These are phyloP conservation scores for Yamadazyma mexicana DNA, from an alignment of 1,139 yeast species.

Conservation along the genomic window DNA sequence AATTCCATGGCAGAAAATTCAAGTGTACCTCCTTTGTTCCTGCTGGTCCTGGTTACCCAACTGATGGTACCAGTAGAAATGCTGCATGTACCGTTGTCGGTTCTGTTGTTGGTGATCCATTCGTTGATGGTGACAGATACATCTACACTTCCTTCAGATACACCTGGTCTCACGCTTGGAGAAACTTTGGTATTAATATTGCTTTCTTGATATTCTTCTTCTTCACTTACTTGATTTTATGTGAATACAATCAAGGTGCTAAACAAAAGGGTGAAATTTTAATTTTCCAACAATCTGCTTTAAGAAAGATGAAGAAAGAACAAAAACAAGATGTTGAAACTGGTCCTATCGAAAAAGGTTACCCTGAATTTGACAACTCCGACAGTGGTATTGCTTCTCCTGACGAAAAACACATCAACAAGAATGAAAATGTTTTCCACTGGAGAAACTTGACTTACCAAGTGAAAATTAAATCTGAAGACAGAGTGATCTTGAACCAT, in stretches of 20 bases:
- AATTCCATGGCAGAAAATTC: slow-evolving; percentile 50
- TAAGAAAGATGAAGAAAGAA: slow-evolving; percentile 19
- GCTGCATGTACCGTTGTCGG: slow-evolving; percentile 63
- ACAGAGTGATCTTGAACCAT: slow-evolving; percentile 60
- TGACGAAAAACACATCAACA: slow-evolving; percentile 9
- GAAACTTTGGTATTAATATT: slow-evolving; percentile 73
- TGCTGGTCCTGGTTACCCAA: slow-evolving; percentile 49
- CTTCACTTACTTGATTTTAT: slow-evolving; percentile 51
- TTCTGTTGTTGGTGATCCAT: slow-evolving; percentile 53
- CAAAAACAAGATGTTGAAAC: slow-evolving; percentile 16
- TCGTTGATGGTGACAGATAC: slow-evolving; percentile 61
- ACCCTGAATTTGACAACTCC: slow-evolving; percentile 5
- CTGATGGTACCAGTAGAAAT: slow-evolving; percentile 18
- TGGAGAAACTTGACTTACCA: slow-evolving; percentile 81
- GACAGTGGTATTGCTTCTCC: neutral
- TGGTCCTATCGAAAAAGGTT: slow-evolving; percentile 9
- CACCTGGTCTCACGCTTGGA: slow-evolving; percentile 69
- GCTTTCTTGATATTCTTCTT: slow-evolving; percentile 60
- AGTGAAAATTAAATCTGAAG: slow-evolving; percentile 55
- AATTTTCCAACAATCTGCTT: slow-evolving; percentile 50
- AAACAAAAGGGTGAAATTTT: slow-evolving; percentile 83
- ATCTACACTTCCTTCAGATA: slow-evolving; percentile 50
- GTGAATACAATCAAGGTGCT: slow-evolving; percentile 71
- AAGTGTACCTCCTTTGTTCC: slow-evolving; percentile 48
- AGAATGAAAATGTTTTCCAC: slow-evolving; percentile 54